A percentile compares a stretch with the other conserved stretches of the same genome.
These are phyloP conservation scores for Populus tremula DNA, from an alignment of 345 rosid species.

Conservation along the genomic window DNA sequence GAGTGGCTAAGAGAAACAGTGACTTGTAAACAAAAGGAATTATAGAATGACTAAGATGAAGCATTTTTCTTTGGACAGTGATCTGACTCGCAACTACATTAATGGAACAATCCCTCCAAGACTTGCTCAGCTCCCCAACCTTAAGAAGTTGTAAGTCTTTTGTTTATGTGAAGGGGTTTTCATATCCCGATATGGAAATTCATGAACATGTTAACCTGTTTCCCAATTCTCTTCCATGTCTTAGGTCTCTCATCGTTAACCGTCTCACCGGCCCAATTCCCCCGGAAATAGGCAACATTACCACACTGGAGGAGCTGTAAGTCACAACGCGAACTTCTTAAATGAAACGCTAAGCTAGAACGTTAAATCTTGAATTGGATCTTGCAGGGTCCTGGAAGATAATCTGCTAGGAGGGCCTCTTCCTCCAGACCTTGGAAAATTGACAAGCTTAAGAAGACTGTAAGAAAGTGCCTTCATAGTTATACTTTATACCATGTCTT, in stretches of 20 bases:
- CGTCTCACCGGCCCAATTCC: constrained; percentile 67
- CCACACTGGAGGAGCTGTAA: constrained; percentile 60
- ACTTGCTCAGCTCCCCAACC: constrained; percentile 46
- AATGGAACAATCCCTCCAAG: constrained; percentile 63
- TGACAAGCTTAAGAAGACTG: constrained; percentile 46
- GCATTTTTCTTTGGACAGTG: constrained; percentile 39
- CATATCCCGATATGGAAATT: neutral
- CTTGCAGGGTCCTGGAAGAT: constrained; percentile 58
- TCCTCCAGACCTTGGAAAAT: constrained; percentile 58
- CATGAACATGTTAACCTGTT: neutral
- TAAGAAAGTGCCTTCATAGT: constrained; percentile 23
- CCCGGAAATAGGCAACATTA: constrained; percentile 47
- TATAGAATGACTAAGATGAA: neutral
- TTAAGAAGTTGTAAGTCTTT: constrained; percentile 46
- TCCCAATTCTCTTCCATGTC: neutral
- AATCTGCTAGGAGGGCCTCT: constrained; percentile 63
- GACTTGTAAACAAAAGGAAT: neutral
- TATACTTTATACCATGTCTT: too few relatives aligned
- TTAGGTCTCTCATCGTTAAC: constrained; percentile 59
- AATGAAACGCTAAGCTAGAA: neutral
- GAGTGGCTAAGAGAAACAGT: neutral
- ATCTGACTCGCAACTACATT: constrained; percentile 64
- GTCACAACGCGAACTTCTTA: constrained; percentile 15
- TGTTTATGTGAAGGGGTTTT: neutral
- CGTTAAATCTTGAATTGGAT: constrained; percentile 4